A percentile compares a stretch with the other conserved stretches of the same genome.
Conservation (phyloP, 116 monocot genomes). For the Cymodocea nodosa region DNA sequence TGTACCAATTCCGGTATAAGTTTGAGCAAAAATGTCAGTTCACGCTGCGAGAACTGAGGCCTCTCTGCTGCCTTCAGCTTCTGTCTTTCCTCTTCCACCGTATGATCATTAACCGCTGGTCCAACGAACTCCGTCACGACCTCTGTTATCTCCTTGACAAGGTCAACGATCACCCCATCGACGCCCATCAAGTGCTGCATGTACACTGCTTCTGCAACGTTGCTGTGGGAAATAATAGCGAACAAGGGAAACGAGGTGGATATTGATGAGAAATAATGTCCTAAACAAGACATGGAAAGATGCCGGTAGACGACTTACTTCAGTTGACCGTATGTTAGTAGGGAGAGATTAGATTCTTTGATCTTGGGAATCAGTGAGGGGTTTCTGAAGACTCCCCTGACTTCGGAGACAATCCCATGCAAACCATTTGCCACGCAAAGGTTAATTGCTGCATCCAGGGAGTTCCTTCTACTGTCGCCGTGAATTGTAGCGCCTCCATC, state of each 20-base stretch:
- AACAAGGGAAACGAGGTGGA: too few species aligned
- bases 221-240: constrained; percentile 18
- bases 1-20: constrained; percentile 73
- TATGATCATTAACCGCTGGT: not conserved
- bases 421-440: constrained; percentile 33
- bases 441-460: constrained; percentile 65
- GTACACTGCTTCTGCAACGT: constrained; percentile 71
- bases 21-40: constrained; percentile 58
- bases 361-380: constrained; percentile 37
- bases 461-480: constrained; percentile 61
- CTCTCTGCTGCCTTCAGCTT: constrained; percentile 7
- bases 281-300: not conserved
- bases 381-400: constrained; percentile 45
- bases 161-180: constrained; percentile 78
- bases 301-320: constrained; percentile 35
- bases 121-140: constrained; percentile 34
- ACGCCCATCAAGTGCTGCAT: constrained; percentile 88
- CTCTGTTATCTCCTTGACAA: constrained; percentile 59
- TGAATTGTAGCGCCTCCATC: constrained; percentile 54
- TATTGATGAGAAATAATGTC: not conserved
- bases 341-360: constrained; percentile 53
- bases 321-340: constrained; percentile 82
- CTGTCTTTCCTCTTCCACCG: not conserved
- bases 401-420: constrained; percentile 78
- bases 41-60: constrained; percentile 53